Base-by-base conservation (phyloP, 306 rosid species). In the Ormosia semicastrata region DNA sequence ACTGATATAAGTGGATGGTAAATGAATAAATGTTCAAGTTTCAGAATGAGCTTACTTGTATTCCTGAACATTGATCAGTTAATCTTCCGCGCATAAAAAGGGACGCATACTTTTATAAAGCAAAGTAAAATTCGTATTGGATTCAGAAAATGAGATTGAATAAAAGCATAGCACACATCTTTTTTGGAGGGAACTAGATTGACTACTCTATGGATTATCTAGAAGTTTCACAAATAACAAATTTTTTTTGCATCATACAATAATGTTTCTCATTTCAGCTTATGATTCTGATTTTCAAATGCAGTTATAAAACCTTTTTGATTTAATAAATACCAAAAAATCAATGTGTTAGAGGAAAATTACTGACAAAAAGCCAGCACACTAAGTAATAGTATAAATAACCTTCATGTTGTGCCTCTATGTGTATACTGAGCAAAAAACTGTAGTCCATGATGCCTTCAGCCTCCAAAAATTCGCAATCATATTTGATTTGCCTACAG, bases 381-480 rank as follows among this genome's bases (percentile, higher is more conserved):
- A 14, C 56, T 34, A 3, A 6, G 58, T 32, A 30, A 49, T n/a
- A 15, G 53, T 15, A 15, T 9, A 39, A 66, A 74, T 43, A 50
- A 83, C 89, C 91, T 83, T 85, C 69, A 47, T 30, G 65, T 44
- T 79, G 52, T 47, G 70, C 56, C 44, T 65, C 60, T 11, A 72
- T 13, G 70, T 83, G 89, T 46, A 88, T 68, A 62, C 86, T 82
- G 64, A 88, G 84, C 82, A 88, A 72, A 36, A 88, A 71, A 69
- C 91, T 85, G 32, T 85, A 88, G 81, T 85, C 82, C 91, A 88
- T 88, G 76, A 85, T 67, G 76, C 87, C 89, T 56, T 83, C 87
- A 4, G 73, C 86, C 78, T 76, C 91, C 82, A 88, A 77, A 69
- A 85, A 85, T 66, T 85, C 84, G 3, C 89, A 88, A 37, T 88